Percentiles rank a stretch among this genome's conserved stretches.
phyloP scores from a whole-genome alignment of 2,329 filamentous ascomycete species.

The Pyrenochaeta sp. region DNA sequence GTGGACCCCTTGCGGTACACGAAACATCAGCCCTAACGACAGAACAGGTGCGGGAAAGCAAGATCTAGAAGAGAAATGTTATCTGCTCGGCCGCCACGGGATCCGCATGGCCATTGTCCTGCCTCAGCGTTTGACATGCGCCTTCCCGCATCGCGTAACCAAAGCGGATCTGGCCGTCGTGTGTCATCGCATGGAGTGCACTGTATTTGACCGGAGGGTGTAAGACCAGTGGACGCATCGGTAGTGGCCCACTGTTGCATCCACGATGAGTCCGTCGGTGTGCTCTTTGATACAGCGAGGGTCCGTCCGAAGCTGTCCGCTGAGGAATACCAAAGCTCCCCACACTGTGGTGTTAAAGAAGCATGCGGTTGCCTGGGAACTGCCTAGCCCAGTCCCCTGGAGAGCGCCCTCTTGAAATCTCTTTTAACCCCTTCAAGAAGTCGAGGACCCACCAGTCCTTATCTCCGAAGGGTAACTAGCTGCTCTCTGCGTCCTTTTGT shows the following conservation, averaged over 20 bases:
- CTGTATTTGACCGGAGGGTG: background rate
- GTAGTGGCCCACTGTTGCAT: background rate
- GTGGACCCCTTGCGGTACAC: background rate
- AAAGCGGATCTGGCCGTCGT: background rate
- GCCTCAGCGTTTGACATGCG: background rate
- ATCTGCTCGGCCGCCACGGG: background rate
- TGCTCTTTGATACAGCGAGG: constrained; percentile 5
- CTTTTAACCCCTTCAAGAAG: constrained; percentile 18
- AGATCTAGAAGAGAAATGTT: background rate
- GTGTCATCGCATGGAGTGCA: background rate
- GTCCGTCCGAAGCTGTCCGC: constrained; percentile 24
- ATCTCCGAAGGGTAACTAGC: constrained; percentile 17
- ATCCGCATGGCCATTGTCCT: background rate
- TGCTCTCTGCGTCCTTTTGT: constrained; percentile 5
- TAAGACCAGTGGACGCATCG: constrained; percentile 2
- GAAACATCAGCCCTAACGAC: background rate
- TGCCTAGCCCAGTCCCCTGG: constrained; percentile 10
- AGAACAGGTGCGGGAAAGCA: background rate
- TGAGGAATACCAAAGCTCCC: constrained; percentile 15
- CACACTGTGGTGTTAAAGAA: background rate
- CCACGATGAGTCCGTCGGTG: constrained; percentile 8
- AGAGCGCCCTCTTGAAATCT: constrained; percentile 12
- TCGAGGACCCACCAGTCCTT: constrained; percentile 17
- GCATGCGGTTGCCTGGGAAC: constrained; percentile 4
- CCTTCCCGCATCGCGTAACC: background rate